These are phyloP conservation scores for Pyrenopolyporus hunteri DNA, from an alignment of 495 filamentous ascomycete species.

Conservation along the genomic window DNA sequence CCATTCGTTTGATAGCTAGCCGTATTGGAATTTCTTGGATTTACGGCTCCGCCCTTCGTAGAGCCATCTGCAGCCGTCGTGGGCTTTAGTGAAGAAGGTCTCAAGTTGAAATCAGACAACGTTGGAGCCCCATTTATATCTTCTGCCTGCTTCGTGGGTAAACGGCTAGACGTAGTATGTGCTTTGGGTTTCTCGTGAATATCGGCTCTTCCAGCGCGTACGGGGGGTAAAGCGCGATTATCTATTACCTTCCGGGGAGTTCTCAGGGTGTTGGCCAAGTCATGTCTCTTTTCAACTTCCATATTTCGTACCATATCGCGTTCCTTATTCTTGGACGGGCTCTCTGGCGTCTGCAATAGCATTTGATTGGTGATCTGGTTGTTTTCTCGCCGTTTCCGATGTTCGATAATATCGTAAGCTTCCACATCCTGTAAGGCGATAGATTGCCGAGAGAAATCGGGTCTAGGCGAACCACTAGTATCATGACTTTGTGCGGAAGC, in stretches of 20 bases:
- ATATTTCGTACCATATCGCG: too few species aligned
- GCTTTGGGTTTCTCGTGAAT: neutral
- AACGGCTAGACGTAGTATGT: neutral
- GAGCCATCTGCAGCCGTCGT: neutral
- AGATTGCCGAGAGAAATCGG: slow-evolving; percentile 9
- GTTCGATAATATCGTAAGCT: slow-evolving; percentile 39
- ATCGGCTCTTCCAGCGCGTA: neutral
- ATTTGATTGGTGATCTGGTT: slow-evolving; percentile 2
- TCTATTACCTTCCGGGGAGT: neutral
- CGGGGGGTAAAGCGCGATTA: neutral
- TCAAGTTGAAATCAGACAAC: neutral
- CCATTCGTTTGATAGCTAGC: neutral
- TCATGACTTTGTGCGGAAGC: neutral
- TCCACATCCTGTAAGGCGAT: slow-evolving; percentile 36
- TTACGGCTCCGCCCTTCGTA: neutral
- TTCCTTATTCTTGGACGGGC: neutral
- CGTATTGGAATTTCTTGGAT: neutral
- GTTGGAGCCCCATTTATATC: neutral
- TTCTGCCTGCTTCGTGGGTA: neutral
- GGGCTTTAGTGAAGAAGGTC: neutral
- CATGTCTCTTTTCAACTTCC: neutral
- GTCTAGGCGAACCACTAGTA: neutral
- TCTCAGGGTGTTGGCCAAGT: neutral
- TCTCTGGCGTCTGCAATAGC: neutral
- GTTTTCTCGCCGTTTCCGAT: slow-evolving; percentile 24